Conservation (phyloP, 305 asterid genomes). For the Solanum aculeatissimum region DNA sequence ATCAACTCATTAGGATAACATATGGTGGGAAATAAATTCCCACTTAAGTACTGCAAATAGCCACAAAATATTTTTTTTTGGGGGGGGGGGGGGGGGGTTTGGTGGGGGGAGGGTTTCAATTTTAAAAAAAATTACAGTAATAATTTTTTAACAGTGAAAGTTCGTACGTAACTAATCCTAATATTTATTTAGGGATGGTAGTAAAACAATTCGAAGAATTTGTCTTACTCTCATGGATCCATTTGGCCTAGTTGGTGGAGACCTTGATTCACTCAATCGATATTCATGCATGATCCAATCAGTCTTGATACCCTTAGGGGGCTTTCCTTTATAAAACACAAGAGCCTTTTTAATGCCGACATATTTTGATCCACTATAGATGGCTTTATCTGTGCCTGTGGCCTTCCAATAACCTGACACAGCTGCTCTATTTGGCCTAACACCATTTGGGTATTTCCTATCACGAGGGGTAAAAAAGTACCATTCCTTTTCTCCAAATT, state of each 20-base stretch:
- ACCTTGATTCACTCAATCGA: background rate
- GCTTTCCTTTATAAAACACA: conserved; percentile 6
- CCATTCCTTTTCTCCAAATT: conserved; percentile 4
- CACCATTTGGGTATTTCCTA: conserved; percentile 8
- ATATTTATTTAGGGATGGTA: no score
- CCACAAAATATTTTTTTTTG: background rate
- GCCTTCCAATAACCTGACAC: conserved; percentile 13
- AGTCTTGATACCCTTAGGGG: conserved; percentile 3
- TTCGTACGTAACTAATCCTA: no score
- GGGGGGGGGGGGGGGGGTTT: no score
- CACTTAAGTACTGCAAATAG: background rate
- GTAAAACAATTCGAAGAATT: no score
- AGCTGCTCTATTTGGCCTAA: conserved; percentile 8
- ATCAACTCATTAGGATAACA: background rate
- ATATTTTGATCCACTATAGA: conserved; percentile 1
- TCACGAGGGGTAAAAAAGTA: conserved; percentile 8
- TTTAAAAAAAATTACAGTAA: no score
- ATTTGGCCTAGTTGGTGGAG: conserved; percentile 2
- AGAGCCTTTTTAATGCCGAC: conserved; percentile 12
- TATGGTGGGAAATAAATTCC: background rate
- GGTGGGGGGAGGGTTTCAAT: no score
- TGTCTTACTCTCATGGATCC: conserved; percentile 5
- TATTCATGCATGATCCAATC: conserved; percentile 18
- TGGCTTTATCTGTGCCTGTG: conserved; percentile 7
- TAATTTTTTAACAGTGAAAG: no score